These are phyloP conservation scores for Entonaema liquescens DNA, from an alignment of 495 filamentous ascomycete species.

Conservation along the genomic window DNA sequence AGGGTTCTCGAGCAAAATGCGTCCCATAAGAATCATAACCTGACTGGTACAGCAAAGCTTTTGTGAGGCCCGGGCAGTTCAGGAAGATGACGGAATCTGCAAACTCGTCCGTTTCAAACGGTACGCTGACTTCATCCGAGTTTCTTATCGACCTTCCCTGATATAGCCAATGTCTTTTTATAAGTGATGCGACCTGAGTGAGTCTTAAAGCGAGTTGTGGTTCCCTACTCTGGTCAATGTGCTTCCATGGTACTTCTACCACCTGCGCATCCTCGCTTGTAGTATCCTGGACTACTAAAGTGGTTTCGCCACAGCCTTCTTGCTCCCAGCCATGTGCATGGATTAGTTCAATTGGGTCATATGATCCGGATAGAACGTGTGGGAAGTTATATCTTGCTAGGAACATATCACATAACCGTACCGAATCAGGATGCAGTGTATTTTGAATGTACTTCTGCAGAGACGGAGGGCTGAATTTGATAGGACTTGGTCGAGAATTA, in stretches of 20 bases:
- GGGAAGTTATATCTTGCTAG: conserved; percentile 29
- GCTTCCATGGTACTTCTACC: conserved; percentile 26
- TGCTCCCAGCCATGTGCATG: conserved; percentile 31
- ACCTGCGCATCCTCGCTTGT: not conserved
- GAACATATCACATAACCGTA: conserved; percentile 28
- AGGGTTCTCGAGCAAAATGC: conserved; percentile 22
- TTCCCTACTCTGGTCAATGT: conserved; percentile 23
- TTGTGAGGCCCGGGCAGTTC: conserved; percentile 21
- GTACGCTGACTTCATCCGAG: conserved; percentile 8
- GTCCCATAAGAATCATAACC: conserved; percentile 22
- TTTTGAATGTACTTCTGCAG: conserved; percentile 16
- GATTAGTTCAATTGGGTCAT: conserved; percentile 30
- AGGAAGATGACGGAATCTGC: conserved; percentile 21
- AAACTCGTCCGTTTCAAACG: conserved; percentile 26
- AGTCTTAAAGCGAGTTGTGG: conserved; percentile 6
- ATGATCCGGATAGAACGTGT: conserved; percentile 26
- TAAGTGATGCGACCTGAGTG: conserved; percentile 2
- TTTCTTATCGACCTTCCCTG: conserved; percentile 28
- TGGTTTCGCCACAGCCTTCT: conserved; percentile 12
- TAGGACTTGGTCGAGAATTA: conserved; percentile 6
- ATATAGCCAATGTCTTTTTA: conserved; percentile 18
- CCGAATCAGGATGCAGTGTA: conserved; percentile 23
- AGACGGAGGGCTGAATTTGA: conserved; percentile 7
- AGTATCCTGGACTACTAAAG: conserved; percentile 1
- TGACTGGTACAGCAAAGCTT: conserved; percentile 19